These are phyloP conservation scores for Heimioporus sp. DNA, from an alignment of 768 basidiomycete species.

Conservation along the genomic window DNA sequence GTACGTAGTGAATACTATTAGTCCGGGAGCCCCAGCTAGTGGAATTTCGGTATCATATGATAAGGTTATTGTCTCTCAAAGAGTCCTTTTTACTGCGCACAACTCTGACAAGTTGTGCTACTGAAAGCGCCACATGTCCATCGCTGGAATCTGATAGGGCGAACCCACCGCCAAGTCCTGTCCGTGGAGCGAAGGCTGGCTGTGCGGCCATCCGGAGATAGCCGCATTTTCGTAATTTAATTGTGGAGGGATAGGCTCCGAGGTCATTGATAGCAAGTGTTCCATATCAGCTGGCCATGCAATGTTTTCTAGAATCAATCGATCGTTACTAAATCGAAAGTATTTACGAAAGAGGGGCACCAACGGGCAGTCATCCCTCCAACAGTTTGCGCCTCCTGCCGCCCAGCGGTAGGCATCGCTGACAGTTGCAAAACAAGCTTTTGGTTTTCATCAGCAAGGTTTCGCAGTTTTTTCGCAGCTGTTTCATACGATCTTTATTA, in stretches of 20 bases:
- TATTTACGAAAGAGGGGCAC: too few species aligned
- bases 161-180: neutral
- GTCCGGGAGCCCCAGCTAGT: too few species aligned
- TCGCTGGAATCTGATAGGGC: neutral
- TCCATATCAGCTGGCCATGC: constrained; percentile 6
- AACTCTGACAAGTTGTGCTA: neutral
- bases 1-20: too few species aligned
- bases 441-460: constrained; percentile 25
- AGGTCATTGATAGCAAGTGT: neutral
- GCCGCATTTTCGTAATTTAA: constrained; percentile 1
- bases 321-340: too few species aligned
- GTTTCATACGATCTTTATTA: constrained; percentile 1
- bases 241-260: constrained; percentile 1
- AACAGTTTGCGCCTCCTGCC: neutral
- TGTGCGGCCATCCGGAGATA: constrained; percentile 7
- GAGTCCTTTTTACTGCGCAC: neutral
- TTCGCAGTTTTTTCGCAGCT: constrained; percentile 51
- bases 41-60: neutral
- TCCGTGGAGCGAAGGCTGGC: neutral
- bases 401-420: constrained; percentile 1
- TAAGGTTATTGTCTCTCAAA: neutral
- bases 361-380: too few species aligned
- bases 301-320: neutral
- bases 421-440: constrained; percentile 13
- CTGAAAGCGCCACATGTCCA: neutral